These are phyloP conservation scores for Moesziomyces parantarcticus DNA, from an alignment of 1,284 basidiomycete genomes.

Conservation along the genomic window DNA sequence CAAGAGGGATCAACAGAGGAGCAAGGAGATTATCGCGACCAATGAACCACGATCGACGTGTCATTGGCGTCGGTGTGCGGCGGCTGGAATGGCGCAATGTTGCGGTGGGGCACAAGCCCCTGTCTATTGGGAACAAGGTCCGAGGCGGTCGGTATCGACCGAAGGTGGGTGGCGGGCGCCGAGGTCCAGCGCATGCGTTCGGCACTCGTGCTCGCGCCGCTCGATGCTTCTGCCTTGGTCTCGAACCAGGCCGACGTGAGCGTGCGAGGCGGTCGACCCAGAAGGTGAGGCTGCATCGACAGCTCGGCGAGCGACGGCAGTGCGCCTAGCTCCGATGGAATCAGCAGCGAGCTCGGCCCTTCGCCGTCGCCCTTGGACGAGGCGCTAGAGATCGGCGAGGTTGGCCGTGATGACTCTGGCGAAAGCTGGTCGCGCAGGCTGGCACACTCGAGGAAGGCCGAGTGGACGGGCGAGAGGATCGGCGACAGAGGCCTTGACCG, in stretches of 20 bases:
- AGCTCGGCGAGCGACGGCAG: constrained; percentile 33
- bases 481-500: constrained; percentile 28
- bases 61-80: constrained; percentile 9
- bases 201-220: constrained; percentile 7
- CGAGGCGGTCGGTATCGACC: constrained; percentile 5
- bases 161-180: constrained; percentile 9
- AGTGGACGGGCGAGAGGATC: constrained; percentile 23
- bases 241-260: constrained; percentile 29
- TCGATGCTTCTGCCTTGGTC: constrained; percentile 8
- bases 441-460: constrained; percentile 14
- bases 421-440: constrained; percentile 27
- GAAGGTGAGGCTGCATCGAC: constrained; percentile 19
- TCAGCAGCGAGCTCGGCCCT: constrained; percentile 21
- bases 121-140: constrained; percentile 6
- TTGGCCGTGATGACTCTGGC: constrained; percentile 35
- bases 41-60: constrained; percentile 32
- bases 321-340: constrained; percentile 20
- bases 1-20: neutral
- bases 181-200: constrained; percentile 41
- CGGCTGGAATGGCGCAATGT: neutral
- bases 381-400: constrained; percentile 37
- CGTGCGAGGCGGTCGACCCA: constrained; percentile 8
- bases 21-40: constrained; percentile 21
- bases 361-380: constrained; percentile 40
- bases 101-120: constrained; percentile 2